Conservation (phyloP, 169 alveolate genomes). For the Plasmodium gonderi region DNA sequence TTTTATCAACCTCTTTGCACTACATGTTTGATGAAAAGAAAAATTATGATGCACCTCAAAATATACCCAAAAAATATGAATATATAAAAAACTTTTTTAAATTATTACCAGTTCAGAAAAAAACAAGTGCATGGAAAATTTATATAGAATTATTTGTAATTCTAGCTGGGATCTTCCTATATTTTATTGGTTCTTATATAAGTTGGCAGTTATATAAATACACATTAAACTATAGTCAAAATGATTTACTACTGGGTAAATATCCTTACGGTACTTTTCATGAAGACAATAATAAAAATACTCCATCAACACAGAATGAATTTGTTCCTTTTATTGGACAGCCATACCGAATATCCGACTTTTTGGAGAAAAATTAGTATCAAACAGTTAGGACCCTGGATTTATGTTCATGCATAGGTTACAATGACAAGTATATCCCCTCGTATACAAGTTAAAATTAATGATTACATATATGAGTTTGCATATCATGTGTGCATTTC, state of each 20-base stretch:
- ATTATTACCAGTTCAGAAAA: slow-evolving; percentile 66
- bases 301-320: slow-evolving; percentile 58
- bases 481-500: not conserved
- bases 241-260: slow-evolving; percentile 32
- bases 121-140: slow-evolving; percentile 67
- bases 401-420: not conserved
- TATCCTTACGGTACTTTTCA: slow-evolving; percentile 70
- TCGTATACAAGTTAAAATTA: not conserved
- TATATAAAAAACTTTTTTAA: slow-evolving; percentile 65
- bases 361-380: slow-evolving; percentile 33
- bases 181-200: slow-evolving; percentile 60
- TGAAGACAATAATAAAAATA: slow-evolving; percentile 51
- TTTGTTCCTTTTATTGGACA: slow-evolving; percentile 72
- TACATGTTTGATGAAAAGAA: slow-evolving; percentile 66
- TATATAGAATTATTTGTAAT: slow-evolving; percentile 54
- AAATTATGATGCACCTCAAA: slow-evolving; percentile 33
- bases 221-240: slow-evolving; percentile 58
- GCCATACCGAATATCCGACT: slow-evolving; percentile 69
- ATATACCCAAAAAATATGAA: slow-evolving; percentile 50
- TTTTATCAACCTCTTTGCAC: slow-evolving; percentile 65
- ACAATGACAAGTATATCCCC: not conserved
- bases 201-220: slow-evolving; percentile 73
- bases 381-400: not conserved
- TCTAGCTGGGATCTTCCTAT: slow-evolving; percentile 36
- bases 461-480: too few relatives aligned